phyloP scores from a whole-genome alignment of 768 basidiomycete species.

The Leccinellum rugosiceps region DNA sequence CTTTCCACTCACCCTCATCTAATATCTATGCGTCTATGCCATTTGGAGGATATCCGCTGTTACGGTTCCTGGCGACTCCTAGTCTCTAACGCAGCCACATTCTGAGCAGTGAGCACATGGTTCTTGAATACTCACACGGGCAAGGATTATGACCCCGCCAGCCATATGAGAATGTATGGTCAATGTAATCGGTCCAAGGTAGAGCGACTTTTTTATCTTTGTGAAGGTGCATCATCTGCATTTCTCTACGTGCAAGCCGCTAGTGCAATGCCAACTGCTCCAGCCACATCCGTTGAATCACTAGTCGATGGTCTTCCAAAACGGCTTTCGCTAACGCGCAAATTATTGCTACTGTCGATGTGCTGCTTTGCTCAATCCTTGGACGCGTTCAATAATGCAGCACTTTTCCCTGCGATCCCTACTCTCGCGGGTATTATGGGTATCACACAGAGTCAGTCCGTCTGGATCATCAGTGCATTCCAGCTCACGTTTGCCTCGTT shows the following conservation, averaged over 20 bases:
- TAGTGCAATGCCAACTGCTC: conserved; percentile 10
- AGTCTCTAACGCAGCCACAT: neutral
- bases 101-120: neutral
- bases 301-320: conserved; percentile 1
- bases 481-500: conserved; percentile 48
- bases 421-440: conserved; percentile 23
- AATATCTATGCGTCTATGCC: neutral
- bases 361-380: conserved; percentile 43
- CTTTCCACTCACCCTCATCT: neutral
- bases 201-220: neutral
- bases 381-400: conserved; percentile 43
- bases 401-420: conserved; percentile 40
- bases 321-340: conserved; percentile 24
- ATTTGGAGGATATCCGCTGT: neutral
- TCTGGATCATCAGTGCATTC: conserved; percentile 44
- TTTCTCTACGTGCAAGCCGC: neutral
- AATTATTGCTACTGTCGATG: conserved; percentile 30
- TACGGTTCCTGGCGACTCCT: neutral
- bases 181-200: too few species aligned
- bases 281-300: neutral
- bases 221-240: neutral
- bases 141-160: neutral
- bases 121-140: neutral
- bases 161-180: neutral
- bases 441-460: conserved; percentile 28